A percentile compares a stretch with the other conserved stretches of the same genome.
phyloP scores from a whole-genome alignment of 2,329 filamentous ascomycete species.

The Clarireedia homoeocarpa region DNA sequence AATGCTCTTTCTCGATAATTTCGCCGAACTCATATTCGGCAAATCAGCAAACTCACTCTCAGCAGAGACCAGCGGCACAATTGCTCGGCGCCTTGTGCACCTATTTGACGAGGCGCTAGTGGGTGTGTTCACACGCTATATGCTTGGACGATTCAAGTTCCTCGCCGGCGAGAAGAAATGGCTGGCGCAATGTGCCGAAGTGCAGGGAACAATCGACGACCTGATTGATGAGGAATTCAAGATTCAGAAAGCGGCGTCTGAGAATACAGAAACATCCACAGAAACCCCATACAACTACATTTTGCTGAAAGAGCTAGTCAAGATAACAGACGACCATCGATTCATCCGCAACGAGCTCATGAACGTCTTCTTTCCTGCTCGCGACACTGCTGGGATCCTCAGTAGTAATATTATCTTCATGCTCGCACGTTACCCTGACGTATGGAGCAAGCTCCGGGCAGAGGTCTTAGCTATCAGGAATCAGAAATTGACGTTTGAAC shows the following conservation, averaged over 20 bases:
- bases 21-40: conserved; percentile 11
- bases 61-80: background rate
- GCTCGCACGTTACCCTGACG: conserved; percentile 19
- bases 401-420: conserved; percentile 28
- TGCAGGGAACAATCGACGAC: conserved; percentile 8
- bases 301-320: conserved; percentile 42
- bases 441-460: conserved; percentile 26
- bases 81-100: background rate
- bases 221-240: conserved; percentile 10
- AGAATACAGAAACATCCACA: background rate
- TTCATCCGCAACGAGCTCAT: conserved; percentile 29
- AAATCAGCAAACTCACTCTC: conserved; percentile 26
- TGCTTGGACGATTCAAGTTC: conserved; percentile 8
- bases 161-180: conserved; percentile 1
- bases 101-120: conserved; percentile 8
- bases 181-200: conserved; percentile 2
- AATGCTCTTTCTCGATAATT: conserved; percentile 53
- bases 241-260: background rate
- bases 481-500: conserved; percentile 36
- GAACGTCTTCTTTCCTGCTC: conserved; percentile 31
- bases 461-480: conserved; percentile 27
- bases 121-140: conserved; percentile 1
- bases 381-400: conserved; percentile 34
- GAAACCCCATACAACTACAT: conserved; percentile 25
- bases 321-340: conserved; percentile 34